These are phyloP conservation scores for Galerina sulciceps DNA, from an alignment of 768 basidiomycete genomes.

Conservation along the genomic window DNA sequence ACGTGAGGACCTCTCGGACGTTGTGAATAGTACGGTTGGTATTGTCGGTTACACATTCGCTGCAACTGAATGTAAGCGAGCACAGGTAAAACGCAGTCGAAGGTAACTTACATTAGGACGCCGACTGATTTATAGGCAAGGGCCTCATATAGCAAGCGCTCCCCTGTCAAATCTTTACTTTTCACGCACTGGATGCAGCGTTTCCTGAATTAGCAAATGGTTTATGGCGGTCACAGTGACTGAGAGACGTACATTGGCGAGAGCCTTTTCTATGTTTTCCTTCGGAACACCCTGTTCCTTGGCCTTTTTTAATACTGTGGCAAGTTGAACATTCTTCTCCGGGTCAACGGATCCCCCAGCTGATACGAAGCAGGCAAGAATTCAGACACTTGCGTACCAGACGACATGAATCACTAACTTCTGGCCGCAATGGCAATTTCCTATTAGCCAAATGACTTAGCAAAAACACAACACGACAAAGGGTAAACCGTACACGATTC, in stretches of 20 bases:
- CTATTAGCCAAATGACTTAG: slow-evolving; percentile 31
- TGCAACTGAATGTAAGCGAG: slow-evolving; percentile 6
- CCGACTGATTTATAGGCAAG: slow-evolving; percentile 63
- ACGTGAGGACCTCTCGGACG: slow-evolving; percentile 54
- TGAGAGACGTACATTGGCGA: slow-evolving; percentile 49
- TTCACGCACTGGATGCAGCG: slow-evolving; percentile 44
- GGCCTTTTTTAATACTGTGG: slow-evolving; percentile 56
- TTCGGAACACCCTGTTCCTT: slow-evolving; percentile 66
- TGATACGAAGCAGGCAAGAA: slow-evolving; percentile 21
- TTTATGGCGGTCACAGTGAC: not conserved
- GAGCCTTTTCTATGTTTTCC: slow-evolving; percentile 68
- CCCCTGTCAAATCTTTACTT: slow-evolving; percentile 50
- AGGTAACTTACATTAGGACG: slow-evolving; percentile 58
- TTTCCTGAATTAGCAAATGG: not conserved
- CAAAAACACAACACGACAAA: not conserved
- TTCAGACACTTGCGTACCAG: not conserved
- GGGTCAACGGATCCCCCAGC: slow-evolving; percentile 64
- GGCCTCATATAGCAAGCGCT: slow-evolving; percentile 61
- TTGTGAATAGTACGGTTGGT: slow-evolving; percentile 62
- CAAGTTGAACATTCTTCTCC: slow-evolving; percentile 55
- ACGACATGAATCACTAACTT: slow-evolving; percentile 40
- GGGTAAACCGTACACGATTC: slow-evolving; percentile 47
- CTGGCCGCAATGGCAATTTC: slow-evolving; percentile 66
- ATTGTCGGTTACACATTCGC: slow-evolving; percentile 57
- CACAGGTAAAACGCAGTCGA: not conserved